Base-by-base conservation (phyloP, 805 yeast species). In the Starmerella kuoi region DNA sequence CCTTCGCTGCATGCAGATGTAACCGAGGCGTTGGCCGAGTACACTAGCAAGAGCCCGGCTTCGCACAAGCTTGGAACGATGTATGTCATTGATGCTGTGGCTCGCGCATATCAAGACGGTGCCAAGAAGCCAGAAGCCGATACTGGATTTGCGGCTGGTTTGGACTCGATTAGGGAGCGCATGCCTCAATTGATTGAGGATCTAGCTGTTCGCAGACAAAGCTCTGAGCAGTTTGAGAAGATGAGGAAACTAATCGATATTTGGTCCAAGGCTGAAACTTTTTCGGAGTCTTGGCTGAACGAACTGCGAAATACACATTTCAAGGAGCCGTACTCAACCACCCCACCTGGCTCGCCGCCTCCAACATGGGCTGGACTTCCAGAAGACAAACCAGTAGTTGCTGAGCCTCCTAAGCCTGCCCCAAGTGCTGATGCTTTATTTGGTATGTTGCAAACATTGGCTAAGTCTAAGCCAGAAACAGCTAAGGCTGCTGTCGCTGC, bases 61-160 rank as follows among this genome's bases (percentile, higher is more conserved):
- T 63, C 87, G 37, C 93, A 88, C 63, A 91, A 87, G 65, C 70
- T 91, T 51, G 97, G 97, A 43, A 76, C 85, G 36, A 66, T 91
- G 59, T 91, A 91, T 61, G 87, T 86, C 49, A 76, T 88, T 48
- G 98, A 91, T 62, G 84, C 97, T 21, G 74, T 91, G 50, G 91
- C 83, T 41, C 76, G 97, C 63, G 86, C 79, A 21, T 83, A 73
- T 57, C 74, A 77, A 57, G 94, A 82, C 44, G 79, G 76, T 55
- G 80, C 87, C 42, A 70, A 72, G 51, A 73, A 76, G 50, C 61
- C 64, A 30, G 68, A 68, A 49, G 31, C 24, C 5, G 12, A 23
- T 5, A 38, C 24, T 12, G 35, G 31, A 15, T 35, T 15, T 22
- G 38, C 19, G 9, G 40, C 14, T 9, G 52, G 44, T 18, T 20